Evolutionary conservation across 2,329 filamentous ascomycete genomes (phyloP), one percentile per base, ranked within the genome.

Genomic region (Calonectria montana): DNA sequence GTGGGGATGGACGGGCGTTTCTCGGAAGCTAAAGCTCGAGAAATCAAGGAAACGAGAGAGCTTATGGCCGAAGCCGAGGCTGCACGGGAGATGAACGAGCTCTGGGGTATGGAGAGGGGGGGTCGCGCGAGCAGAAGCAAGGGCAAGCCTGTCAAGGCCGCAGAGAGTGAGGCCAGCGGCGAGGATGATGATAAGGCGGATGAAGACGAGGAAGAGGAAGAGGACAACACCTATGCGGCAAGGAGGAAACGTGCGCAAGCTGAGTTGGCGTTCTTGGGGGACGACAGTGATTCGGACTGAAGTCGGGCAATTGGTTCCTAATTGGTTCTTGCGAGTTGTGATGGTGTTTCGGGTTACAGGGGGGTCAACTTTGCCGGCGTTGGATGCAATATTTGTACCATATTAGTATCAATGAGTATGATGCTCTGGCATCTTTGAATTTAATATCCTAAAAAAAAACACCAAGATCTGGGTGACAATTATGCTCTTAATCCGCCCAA

Each of bases 1-100:
- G 87, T 91, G 5, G 97, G 96, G 39, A 98, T 98, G 94, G 92
- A 91, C 1, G 96, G 96, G 0, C 91, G 96, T 18, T 98, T 95
- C 83, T 97, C 94, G 1, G 90, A 94, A 78, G 92, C 95, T 48
- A 96, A 94, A 79, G 96, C 96, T 1, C 91, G 89, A 27, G 92
- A 94, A 82, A 98, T 98, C 81, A 97, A 95, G 81, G 96, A 98
- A 84, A 88, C 90, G 79, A 89, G 96, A 65, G 96, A 99, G 83
- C 87, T 99, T 41, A 88, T 91, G 78, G 94, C 92, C 1, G 96
- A 99, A 79, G 86, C 98, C 8, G 94, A 97, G 79, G 93, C 92
- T 15, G 95, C 98, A 18, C 91, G 94, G 81, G 92, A 97, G 81
- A 96, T 95, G 79, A 92, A 94, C 71, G 89, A 91, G 76, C 87